These are phyloP conservation scores for Salix caprea DNA, from an alignment of 345 rosid species.

Conservation along the genomic window DNA sequence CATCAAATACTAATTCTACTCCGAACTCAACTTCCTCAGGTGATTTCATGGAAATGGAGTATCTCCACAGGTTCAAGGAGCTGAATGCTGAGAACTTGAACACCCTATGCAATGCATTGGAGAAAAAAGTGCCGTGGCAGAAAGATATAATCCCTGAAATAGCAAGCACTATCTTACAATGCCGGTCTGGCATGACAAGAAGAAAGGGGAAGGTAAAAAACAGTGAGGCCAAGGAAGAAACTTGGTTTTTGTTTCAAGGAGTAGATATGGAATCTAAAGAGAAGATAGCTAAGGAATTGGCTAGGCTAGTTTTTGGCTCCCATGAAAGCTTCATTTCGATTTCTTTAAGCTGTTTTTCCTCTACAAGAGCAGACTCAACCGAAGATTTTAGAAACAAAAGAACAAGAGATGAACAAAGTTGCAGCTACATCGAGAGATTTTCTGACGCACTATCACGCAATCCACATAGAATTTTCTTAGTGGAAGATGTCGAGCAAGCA, in stretches of 20 bases:
- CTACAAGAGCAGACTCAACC: constrained; percentile 47
- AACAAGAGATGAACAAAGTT: constrained; percentile 50
- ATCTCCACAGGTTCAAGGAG: constrained; percentile 50
- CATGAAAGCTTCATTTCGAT: constrained; percentile 42
- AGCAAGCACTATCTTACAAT: constrained; percentile 25
- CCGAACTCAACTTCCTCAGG: constrained; percentile 62
- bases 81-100: constrained; percentile 32
- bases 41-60: constrained; percentile 61
- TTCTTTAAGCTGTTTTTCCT: constrained; percentile 56
- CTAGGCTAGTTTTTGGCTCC: constrained; percentile 33
- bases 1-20: constrained; percentile 45
- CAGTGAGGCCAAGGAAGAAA: constrained; percentile 21
- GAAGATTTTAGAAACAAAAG: constrained; percentile 65
- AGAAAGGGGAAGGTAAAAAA: constrained; percentile 13
- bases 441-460: constrained; percentile 52
- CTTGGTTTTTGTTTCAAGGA: constrained; percentile 33
- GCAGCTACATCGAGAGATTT: constrained; percentile 60
- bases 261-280: constrained; percentile 25
- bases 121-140: constrained; percentile 27
- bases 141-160: constrained; percentile 25
- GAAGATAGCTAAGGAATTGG: constrained; percentile 30
- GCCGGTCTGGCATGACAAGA: constrained; percentile 24
- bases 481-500: constrained; percentile 75
- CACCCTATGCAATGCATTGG: constrained; percentile 20
- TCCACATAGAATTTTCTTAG: constrained; percentile 69